Evolutionary conservation across 257 asterid species (phyloP).

Genomic region (Solanum sitiens): DNA sequence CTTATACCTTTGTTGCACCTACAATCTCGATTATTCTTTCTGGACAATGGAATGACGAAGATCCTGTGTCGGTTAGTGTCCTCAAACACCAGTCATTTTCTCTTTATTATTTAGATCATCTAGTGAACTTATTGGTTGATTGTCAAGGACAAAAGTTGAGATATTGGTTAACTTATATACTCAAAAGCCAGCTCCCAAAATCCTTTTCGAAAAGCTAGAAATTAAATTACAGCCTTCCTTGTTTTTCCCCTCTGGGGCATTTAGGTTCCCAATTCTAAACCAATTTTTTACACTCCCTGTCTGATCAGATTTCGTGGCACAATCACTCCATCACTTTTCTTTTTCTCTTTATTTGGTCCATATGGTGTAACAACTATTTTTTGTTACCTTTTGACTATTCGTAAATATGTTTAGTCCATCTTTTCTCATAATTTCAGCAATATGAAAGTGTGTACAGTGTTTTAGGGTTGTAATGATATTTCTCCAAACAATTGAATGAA

Average conservation of each 20-base stretch:
- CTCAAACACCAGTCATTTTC: neutral
- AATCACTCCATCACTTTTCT: neutral
- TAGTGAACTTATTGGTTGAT: neutral
- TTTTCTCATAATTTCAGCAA: neutral
- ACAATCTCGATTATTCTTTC: slow-evolving; percentile 22
- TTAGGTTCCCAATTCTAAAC: neutral
- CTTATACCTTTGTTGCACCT: slow-evolving; percentile 26
- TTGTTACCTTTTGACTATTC: neutral
- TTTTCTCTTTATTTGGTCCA: neutral
- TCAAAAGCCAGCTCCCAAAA: neutral
- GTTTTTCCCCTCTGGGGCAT: neutral
- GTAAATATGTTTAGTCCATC: neutral
- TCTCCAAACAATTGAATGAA: neutral
- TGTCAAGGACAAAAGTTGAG: neutral
- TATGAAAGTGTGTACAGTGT: neutral
- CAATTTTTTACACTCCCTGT: neutral
- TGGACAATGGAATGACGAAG: slow-evolving; percentile 21
- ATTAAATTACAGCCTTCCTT: neutral
- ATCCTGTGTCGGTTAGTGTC: slow-evolving; percentile 16
- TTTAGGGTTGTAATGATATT: neutral
- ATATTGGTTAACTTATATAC: neutral
- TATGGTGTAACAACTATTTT: neutral
- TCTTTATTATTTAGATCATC: neutral
- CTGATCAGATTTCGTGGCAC: neutral
- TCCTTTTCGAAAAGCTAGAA: neutral